A percentile compares a stretch with the other conserved stretches of the same genome.
Evolutionary conservation across 2,329 filamentous ascomycete genomes (phyloP).

Genomic region (Didymella exigua): DNA sequence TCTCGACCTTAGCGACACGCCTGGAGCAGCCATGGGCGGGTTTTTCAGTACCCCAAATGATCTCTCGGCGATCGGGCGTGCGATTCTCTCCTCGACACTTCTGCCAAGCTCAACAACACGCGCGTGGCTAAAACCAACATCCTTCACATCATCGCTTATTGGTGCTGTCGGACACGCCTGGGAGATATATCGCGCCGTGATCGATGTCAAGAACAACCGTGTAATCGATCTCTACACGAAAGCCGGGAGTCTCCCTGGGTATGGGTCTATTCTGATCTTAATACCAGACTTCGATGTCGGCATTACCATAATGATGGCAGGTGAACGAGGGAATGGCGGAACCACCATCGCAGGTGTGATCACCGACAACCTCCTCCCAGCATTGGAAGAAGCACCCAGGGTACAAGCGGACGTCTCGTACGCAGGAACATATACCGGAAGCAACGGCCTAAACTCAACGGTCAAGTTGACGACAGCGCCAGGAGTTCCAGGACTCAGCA

Average conservation of each 20-base stretch:
- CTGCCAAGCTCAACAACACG: conserved; percentile 43
- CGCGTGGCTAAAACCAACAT: conserved; percentile 51
- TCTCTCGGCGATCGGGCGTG: conserved; percentile 46
- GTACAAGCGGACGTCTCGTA: conserved; percentile 32
- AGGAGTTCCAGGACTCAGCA: conserved; percentile 32
- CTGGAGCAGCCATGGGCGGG: conserved; percentile 30
- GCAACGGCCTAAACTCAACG: conserved; percentile 32
- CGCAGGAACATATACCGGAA: conserved; percentile 33
- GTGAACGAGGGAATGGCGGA: conserved; percentile 11
- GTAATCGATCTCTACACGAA: conserved; percentile 51
- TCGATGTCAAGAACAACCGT: conserved; percentile 10
- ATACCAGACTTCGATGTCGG: conserved; percentile 54
- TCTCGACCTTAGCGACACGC: conserved; percentile 2
- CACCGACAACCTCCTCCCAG: conserved; percentile 22
- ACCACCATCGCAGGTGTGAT: conserved; percentile 11
- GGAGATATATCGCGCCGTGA: conserved; percentile 46
- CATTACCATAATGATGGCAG: conserved; percentile 48
- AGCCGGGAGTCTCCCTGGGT: conserved; percentile 50
- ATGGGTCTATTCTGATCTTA: conserved; percentile 48
- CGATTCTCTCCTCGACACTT: conserved; percentile 49
- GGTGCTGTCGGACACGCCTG: conserved; percentile 48
- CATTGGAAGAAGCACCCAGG: conserved; percentile 33
- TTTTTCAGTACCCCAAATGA: conserved; percentile 47
- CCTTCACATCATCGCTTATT: conserved; percentile 44
- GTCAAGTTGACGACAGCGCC: conserved; percentile 31